A percentile compares a stretch with the other conserved stretches of the same genome.
Evolutionary conservation across 352 stramenopile species (phyloP).

Genomic region (Globisporangium parvum): DNA sequence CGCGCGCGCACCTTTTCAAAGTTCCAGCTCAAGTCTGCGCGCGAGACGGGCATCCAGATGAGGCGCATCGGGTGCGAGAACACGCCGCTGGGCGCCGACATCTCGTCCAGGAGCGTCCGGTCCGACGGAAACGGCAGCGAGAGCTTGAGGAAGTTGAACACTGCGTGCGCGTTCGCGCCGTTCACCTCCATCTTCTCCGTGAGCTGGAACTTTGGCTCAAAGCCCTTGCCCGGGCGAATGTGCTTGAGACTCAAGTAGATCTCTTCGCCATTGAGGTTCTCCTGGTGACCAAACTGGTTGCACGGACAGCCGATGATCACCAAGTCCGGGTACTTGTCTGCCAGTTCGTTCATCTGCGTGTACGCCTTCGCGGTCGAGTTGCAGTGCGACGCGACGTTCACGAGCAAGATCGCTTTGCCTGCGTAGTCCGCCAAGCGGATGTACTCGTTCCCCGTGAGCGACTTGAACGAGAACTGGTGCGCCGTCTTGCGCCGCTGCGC

Average conservation of each 20-base stretch:
- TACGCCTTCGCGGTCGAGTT: conserved; percentile 77
- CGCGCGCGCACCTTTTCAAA: conserved; percentile 63
- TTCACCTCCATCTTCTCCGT: conserved; percentile 82
- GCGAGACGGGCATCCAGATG: conserved; percentile 81
- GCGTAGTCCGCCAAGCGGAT: conserved; percentile 62
- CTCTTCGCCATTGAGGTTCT: conserved; percentile 76
- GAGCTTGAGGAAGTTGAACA: conserved; percentile 77
- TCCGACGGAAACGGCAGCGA: conserved; percentile 65
- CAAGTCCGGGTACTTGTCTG: conserved; percentile 50
- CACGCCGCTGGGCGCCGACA: conserved; percentile 66
- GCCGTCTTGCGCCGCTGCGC: conserved; percentile 40
- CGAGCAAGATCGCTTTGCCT: conserved; percentile 58
- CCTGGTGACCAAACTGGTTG: conserved; percentile 81
- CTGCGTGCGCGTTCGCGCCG: conserved; percentile 64
- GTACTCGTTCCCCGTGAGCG: conserved; percentile 48
- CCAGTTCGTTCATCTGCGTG: conserved; percentile 63
- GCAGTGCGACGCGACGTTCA: conserved; percentile 80
- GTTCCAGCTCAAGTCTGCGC: conserved; percentile 76
- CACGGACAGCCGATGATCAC: conserved; percentile 71
- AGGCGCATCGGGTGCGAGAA: conserved; percentile 81
- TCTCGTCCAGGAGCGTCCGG: conserved; percentile 73
- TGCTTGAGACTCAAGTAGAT: conserved; percentile 70
- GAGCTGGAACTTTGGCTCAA: conserved; percentile 59
- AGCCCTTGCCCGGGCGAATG: conserved; percentile 69
- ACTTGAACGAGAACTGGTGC: conserved; percentile 75